Percentiles rank a stretch among this genome's conserved stretches.
These are phyloP conservation scores for Candida michaelii DNA, from an alignment of 805 yeast genomes.

Conservation along the genomic window DNA sequence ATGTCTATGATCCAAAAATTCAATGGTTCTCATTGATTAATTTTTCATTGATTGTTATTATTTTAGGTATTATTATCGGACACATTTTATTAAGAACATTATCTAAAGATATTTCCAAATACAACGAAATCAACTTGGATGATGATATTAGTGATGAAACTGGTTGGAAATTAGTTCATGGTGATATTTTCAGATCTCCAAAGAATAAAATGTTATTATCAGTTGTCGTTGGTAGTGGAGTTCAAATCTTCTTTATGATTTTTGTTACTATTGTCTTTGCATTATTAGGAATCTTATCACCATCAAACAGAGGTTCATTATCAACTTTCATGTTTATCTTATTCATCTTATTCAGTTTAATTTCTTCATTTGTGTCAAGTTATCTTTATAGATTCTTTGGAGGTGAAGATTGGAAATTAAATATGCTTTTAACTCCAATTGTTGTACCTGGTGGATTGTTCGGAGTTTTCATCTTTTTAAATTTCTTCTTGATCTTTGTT, in stretches of 20 bases:
- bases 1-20: constrained; percentile 86
- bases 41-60: constrained; percentile 76
- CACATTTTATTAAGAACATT: constrained; percentile 78
- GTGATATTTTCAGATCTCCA: constrained; percentile 92
- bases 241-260: constrained; percentile 78
- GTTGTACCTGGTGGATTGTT: constrained; percentile 83
- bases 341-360: constrained; percentile 75
- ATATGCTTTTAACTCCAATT: constrained; percentile 78
- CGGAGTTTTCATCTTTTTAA: constrained; percentile 61
- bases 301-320: constrained; percentile 91
- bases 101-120: constrained; percentile 80
- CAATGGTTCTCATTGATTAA: constrained; percentile 95
- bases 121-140: constrained; percentile 85
- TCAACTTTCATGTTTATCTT: constrained; percentile 86
- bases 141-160: constrained; percentile 87
- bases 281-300: constrained; percentile 83
- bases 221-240: constrained; percentile 83
- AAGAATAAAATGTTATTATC: constrained; percentile 67
- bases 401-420: constrained; percentile 88
- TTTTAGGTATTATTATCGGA: constrained; percentile 73
- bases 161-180: constrained; percentile 96
- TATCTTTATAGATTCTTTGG: constrained; percentile 84
- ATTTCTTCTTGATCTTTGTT: constrained; percentile 75
- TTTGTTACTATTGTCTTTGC: constrained; percentile 77
- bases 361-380: constrained; percentile 88